These are phyloP conservation scores for Lichtheimia ornata DNA, from an alignment of 371 early-diverging fungal genomes.

Conservation along the genomic window DNA sequence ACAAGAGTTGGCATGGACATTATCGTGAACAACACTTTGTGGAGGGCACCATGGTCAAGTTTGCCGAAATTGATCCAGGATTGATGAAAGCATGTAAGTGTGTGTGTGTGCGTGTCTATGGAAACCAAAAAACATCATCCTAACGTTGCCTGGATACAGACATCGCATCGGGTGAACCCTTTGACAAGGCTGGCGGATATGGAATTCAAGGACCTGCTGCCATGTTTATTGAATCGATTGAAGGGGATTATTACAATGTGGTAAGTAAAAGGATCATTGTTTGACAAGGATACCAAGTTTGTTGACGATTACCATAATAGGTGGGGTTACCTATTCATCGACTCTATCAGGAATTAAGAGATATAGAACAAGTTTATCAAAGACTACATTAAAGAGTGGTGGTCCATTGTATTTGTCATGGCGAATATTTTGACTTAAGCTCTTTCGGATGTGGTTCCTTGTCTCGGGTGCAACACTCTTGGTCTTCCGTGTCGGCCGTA, in stretches of 20 bases:
- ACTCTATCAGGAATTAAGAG: slow-evolving; percentile 28
- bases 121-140: not conserved
- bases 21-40: not conserved
- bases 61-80: slow-evolving; percentile 30
- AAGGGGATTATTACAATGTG: slow-evolving; percentile 78
- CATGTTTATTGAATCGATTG: slow-evolving; percentile 72
- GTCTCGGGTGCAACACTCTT: too few relatives aligned
- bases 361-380: slow-evolving; percentile 2
- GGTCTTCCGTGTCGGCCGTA: too few relatives aligned
- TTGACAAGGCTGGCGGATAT: slow-evolving; percentile 87
- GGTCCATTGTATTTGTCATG: too few relatives aligned
- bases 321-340: slow-evolving; percentile 46
- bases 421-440: too few relatives aligned
- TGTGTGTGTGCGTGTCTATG: slow-evolving; percentile 19
- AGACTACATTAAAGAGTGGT: not conserved
- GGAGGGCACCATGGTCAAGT: slow-evolving; percentile 37
- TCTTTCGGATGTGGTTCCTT: too few relatives aligned
- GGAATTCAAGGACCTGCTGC: slow-evolving; percentile 82
- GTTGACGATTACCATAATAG: slow-evolving; percentile 15
- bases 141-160: slow-evolving; percentile 25
- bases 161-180: slow-evolving; percentile 44
- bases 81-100: slow-evolving; percentile 71
- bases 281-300: slow-evolving; percentile 4
- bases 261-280: slow-evolving; percentile 31
- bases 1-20: not conserved